Evolutionary conservation across 2,329 filamentous ascomycete species (phyloP).

Genomic region (Tolypocladium cylindrosporum): DNA sequence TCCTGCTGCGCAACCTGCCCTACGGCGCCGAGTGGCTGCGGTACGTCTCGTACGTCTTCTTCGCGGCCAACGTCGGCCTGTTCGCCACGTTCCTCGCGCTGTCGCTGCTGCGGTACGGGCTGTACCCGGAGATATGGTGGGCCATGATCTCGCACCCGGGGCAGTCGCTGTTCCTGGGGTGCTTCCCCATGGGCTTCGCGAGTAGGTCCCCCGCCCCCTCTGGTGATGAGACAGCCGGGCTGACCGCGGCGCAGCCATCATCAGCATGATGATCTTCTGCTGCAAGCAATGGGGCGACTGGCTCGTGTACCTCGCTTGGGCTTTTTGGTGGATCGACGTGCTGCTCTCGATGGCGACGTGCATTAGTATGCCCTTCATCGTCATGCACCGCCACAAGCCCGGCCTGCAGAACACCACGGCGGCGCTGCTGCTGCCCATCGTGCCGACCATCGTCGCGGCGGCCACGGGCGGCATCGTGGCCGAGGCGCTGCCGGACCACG

Average conservation of each 20-base stretch:
- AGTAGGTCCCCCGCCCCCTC: conserved; percentile 22
- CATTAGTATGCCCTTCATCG: conserved; percentile 45
- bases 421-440: conserved; percentile 55
- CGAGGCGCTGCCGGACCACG: conserved; percentile 41
- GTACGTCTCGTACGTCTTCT: conserved; percentile 50
- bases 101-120: conserved; percentile 47
- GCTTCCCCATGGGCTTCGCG: conserved; percentile 58
- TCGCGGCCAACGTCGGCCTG: conserved; percentile 47
- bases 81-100: conserved; percentile 45
- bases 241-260: conserved; percentile 31
- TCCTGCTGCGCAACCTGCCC: conserved; percentile 52
- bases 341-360: conserved; percentile 42
- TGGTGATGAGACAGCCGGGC: not conserved
- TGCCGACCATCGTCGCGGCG: conserved; percentile 55
- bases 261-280: conserved; percentile 53
- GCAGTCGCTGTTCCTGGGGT: conserved; percentile 59
- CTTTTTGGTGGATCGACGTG: conserved; percentile 48
- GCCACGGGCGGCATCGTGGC: conserved; percentile 56
- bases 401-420: conserved; percentile 51
- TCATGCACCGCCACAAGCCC: conserved; percentile 35
- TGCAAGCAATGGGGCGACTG: conserved; percentile 54
- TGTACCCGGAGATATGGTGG: conserved; percentile 57
- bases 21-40: conserved; percentile 49
- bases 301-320: conserved; percentile 45
- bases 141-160: conserved; percentile 58